Percentiles rank a stretch among this genome's conserved stretches.
phyloP scores from a whole-genome alignment of 177 flowering plant species.

The Vitis hybrid region DNA sequence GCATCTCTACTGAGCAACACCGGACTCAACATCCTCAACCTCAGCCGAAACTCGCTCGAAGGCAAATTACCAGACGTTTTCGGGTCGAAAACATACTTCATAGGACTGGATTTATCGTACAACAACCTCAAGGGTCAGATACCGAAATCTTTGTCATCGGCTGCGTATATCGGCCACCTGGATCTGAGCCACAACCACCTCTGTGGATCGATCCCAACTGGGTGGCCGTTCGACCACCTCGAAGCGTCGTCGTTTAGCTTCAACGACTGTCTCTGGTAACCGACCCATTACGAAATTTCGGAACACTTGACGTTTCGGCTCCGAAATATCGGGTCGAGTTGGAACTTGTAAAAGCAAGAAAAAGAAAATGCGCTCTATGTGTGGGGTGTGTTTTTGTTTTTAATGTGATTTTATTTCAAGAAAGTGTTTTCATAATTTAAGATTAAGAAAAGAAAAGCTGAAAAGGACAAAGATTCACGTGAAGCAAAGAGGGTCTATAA shows the following conservation, averaged over 20 bases:
- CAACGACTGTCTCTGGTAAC: slow-evolving; percentile 77
- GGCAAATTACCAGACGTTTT: slow-evolving; percentile 82
- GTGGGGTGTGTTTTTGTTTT: too few species aligned
- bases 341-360: too few species aligned
- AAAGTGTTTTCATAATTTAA: too few species aligned
- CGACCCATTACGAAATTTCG: slow-evolving; percentile 42
- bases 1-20: slow-evolving; percentile 34
- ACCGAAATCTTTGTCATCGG: slow-evolving; percentile 58
- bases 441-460: too few species aligned
- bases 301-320: not conserved
- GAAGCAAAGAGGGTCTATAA: too few species aligned
- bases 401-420: too few species aligned
- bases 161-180: slow-evolving; percentile 72
- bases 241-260: slow-evolving; percentile 64
- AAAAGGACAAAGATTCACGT: too few species aligned
- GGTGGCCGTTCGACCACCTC: slow-evolving; percentile 71
- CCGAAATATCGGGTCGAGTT: slow-evolving; percentile 4
- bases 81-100: slow-evolving; percentile 60
- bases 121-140: slow-evolving; percentile 61
- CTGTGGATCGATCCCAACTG: slow-evolving; percentile 73
- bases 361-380: too few species aligned
- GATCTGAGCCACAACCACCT: slow-evolving; percentile 87
- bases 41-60: slow-evolving; percentile 67
- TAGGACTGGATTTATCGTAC: slow-evolving; percentile 64
- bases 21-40: slow-evolving; percentile 68